Evolutionary conservation across 2,329 filamentous ascomycete species (phyloP), one percentile per base, ranked within the genome.

Genomic region (Chrysoporthe cubensis): DNA sequence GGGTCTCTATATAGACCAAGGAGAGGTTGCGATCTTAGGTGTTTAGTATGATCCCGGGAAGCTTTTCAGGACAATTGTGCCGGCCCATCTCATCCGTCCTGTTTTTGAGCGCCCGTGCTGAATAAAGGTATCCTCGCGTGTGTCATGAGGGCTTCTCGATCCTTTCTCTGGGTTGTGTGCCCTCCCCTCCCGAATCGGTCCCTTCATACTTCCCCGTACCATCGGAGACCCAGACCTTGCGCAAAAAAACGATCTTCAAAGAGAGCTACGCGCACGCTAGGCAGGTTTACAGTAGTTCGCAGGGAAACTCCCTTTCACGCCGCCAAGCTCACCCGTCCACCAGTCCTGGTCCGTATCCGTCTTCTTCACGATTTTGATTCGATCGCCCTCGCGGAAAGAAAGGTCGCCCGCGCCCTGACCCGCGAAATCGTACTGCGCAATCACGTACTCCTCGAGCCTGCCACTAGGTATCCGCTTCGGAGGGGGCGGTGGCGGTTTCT

Each of bases 311-410:
- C 93, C 93, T 75, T 84, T 85, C 37, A 82, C 77, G 0, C 92
- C 92, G 52, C 83, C 82, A 16, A 94, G 71, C 77, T 96, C 92
- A 14, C 93, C 93, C 70, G 92, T 87, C 93, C 93, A 96, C 92
- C 93, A 96, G 76, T 96, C 93, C 78, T 96, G 91, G 32, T 88
- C 90, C 70, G 90, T 93, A 7, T 88, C 86, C 2, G 93, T 96
- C 81, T 91, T 93, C 80, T 92, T 92, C 43, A 94, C 75, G 3
- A 96, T 89, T 58, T 84, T 87, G 72, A 96, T 96, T 62, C 86
- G 83, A 74, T 96, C 93, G 1, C 92, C 93, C 77, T 94, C 91
- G 42, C 83, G 83, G 75, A 96, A 96, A 2, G 84, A 84, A 63
- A 96, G 76, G 76, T 96, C 93, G 0, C 91, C 91, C 1, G 81